Evolutionary conservation across 805 yeast species (phyloP), one percentile per base, ranked within the genome.

Genomic region (Myxozyma neglecta): DNA sequence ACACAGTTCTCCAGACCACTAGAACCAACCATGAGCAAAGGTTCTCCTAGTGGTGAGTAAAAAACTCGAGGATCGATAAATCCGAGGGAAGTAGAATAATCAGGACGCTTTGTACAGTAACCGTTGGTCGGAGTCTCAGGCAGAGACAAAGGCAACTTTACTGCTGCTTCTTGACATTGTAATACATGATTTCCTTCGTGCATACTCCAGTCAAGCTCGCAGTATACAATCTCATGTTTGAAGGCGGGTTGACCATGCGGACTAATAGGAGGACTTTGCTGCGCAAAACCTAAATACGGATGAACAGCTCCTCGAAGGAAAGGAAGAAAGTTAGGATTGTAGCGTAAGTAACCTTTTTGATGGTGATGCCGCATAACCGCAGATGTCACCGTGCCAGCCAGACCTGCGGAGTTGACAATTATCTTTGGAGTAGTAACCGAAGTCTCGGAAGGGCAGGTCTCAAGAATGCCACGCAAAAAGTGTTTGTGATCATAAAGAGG

Each of bases 1-100:
- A 61, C 36, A 50, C 67, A 64, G 45, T 47, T 57, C 24, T 35
- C 40, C 4, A 16, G 2, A 24, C 53, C 47, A 10, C 58, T 49
- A 2, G 55, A 32, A 46, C 63, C 61, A 48, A 64, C 50, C 45
- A 62, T 46, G 50, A 64, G 43, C 16, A 64, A 35, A 16, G 67
- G 67, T 53, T 61, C 67, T 24, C 67, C 67, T 13, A 2, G 9
- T 13, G 66, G 61, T 7, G 66, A 63, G 42, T 53, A 47, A 44
- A 64, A 62, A 11, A 61, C 55, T 1, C 66, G 60, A n/a, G 66
- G 58, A 39, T 64, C 67, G 13, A 53, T 36, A 24, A 51, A 60
- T 18, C 65, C 65, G 16, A 52, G 36, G 18, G 48, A 55, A 4
- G 34, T 5, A 32, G 7, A 39, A 29, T 57, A 40, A 9, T 18